These are phyloP conservation scores for Domatiomyces catenatus DNA, from an alignment of 2,329 filamentous ascomycete genomes.

Conservation along the genomic window DNA sequence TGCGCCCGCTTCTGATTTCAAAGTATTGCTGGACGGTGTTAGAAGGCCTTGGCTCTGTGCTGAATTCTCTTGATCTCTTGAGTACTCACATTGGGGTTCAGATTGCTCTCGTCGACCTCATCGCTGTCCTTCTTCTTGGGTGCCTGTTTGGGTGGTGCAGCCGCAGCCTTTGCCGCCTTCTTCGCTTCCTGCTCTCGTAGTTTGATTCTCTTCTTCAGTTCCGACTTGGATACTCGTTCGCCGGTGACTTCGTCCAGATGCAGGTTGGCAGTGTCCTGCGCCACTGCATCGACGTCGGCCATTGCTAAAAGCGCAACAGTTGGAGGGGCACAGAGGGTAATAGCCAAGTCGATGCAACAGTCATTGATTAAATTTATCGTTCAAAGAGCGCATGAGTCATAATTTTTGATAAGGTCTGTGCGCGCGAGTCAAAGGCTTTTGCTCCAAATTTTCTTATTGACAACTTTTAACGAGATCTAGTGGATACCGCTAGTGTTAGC, in stretches of 20 bases:
- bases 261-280: slow-evolving; percentile 44
- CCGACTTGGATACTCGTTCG: slow-evolving; percentile 68
- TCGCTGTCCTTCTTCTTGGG: slow-evolving; percentile 40
- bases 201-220: slow-evolving; percentile 95
- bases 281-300: slow-evolving; percentile 25
- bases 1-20: slow-evolving; percentile 74
- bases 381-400: neutral
- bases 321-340: neutral
- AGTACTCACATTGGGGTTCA: slow-evolving; percentile 54
- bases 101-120: slow-evolving; percentile 53
- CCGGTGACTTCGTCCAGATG: slow-evolving; percentile 86
- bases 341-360: neutral
- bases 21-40: slow-evolving; percentile 60
- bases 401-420: slow-evolving; percentile 2
- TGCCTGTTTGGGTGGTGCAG: slow-evolving; percentile 37
- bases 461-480: too few species aligned
- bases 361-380: neutral
- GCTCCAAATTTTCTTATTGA: neutral
- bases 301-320: slow-evolving; percentile 4
- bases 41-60: slow-evolving; percentile 5
- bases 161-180: slow-evolving; percentile 65
- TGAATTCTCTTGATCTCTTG: slow-evolving; percentile 3
- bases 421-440: neutral
- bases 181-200: slow-evolving; percentile 69
- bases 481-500: too few species aligned